Percentiles rank a stretch among this genome's conserved stretches.
Conservation (phyloP, 2,329 filamentous ascomycete genomes). For the Calycina herbarum region DNA sequence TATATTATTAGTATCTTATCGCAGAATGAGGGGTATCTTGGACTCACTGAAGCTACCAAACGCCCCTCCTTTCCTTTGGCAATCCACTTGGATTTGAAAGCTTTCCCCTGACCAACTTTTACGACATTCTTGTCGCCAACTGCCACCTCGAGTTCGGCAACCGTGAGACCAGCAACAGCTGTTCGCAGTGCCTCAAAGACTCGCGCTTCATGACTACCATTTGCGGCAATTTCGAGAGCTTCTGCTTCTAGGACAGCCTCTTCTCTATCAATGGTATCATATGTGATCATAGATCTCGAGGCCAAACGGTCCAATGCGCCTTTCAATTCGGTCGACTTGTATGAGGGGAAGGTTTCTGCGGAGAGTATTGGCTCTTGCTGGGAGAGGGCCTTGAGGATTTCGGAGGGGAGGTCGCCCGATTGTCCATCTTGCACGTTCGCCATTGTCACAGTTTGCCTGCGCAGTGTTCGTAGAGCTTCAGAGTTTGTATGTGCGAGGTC, state of each 20-base stretch:
- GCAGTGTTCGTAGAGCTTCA: slow-evolving; percentile 16
- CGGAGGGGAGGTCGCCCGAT: slow-evolving; percentile 57
- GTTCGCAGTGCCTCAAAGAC: slow-evolving; percentile 74
- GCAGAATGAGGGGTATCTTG: not conserved
- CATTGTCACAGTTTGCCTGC: slow-evolving; percentile 39
- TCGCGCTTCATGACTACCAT: slow-evolving; percentile 80
- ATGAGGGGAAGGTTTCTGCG: slow-evolving; percentile 65
- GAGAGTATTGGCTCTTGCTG: slow-evolving; percentile 66
- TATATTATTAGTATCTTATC: not conserved
- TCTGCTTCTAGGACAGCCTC: slow-evolving; percentile 74
- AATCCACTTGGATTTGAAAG: slow-evolving; percentile 81
- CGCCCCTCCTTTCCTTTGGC: slow-evolving; percentile 59
- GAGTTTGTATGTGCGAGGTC: not conserved
- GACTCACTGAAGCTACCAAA: slow-evolving; percentile 52
- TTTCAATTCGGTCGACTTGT: slow-evolving; percentile 71
- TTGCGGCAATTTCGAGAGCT: slow-evolving; percentile 67
- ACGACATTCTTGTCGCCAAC: slow-evolving; percentile 73
- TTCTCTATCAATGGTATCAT: slow-evolving; percentile 80
- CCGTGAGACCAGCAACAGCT: slow-evolving; percentile 77
- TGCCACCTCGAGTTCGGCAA: slow-evolving; percentile 67
- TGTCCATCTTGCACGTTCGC: slow-evolving; percentile 42
- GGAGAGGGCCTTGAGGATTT: slow-evolving; percentile 66
- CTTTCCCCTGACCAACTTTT: slow-evolving; percentile 90
- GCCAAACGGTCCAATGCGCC: slow-evolving; percentile 82
- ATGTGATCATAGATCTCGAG: slow-evolving; percentile 83